Evolutionary conservation across 495 filamentous ascomycete genomes (phyloP), one percentile per base, ranked within the genome.

Genomic region (Neurospora intermedia): DNA sequence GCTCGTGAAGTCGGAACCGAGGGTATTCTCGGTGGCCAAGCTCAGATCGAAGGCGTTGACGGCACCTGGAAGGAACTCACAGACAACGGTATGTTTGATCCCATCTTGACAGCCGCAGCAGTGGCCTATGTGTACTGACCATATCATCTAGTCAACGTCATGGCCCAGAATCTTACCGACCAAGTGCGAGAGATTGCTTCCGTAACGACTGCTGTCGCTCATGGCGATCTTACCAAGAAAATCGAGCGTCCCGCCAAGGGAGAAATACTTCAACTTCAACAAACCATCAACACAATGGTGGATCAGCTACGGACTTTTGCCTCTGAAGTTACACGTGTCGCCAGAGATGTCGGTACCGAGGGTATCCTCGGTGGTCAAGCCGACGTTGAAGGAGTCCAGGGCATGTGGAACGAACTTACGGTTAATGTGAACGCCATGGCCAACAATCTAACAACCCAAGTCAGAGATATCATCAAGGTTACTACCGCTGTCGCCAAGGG

Each of bases 251-350:
- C 94, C 27, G 96, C 96, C 72, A 91, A 93, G 77, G 96, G 96
- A 77, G 96, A 99, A 85, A 98, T 99, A 76, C 84, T 97, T 42
- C 92, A 98, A 80, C 86, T 99, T 31, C 96, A 99, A 81, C 93
- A 97, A 79, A 99, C 96, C 0, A 98, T 99, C 77, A 99, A 99
- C 77, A 97, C 92, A 81, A 99, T 99, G 96, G 96, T 99, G 78
- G 95, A 97, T 77, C 96, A 99, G 83, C 86, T 99, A 69, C 90
- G 94, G 72, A 97, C 94, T 13, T 99, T 99, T 83, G 96, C 96
- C 59, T 95, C 93, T 18, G 95, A 99, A 85, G 96, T 99, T 73
- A 98, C 94, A 16, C 91, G 93, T 75, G 96, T 99, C 13, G 94
- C 96, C 71, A 89, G 95, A 81, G 96, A 98, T 83, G 96, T 98